Percentiles rank a stretch among this genome's conserved stretches.
phyloP scores from a whole-genome alignment of 2,329 filamentous ascomycete species.

The Parascedosporium putredinis region DNA sequence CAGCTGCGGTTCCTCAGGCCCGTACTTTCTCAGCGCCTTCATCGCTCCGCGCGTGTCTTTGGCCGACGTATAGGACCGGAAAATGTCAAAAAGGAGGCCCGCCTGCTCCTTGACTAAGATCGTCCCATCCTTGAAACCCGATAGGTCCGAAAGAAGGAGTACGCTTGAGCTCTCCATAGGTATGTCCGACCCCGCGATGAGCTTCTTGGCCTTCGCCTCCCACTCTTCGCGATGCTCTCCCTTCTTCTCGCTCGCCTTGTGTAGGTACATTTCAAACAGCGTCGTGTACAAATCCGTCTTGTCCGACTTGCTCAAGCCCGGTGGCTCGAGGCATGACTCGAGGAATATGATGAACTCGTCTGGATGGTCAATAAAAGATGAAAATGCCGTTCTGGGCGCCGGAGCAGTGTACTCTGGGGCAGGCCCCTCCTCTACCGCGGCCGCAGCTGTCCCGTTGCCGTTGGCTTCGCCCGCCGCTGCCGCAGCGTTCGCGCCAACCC shows the following conservation, averaged over 20 bases:
- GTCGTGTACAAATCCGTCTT: slow-evolving; percentile 86
- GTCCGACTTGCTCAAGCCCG: slow-evolving; percentile 61
- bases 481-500: slow-evolving; percentile 44
- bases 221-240: slow-evolving; percentile 64
- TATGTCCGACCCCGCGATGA: slow-evolving; percentile 71
- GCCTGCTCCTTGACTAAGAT: slow-evolving; percentile 90
- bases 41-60: slow-evolving; percentile 88
- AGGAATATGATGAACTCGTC: slow-evolving; percentile 87
- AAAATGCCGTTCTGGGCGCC: slow-evolving; percentile 81
- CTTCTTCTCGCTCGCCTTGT: slow-evolving; percentile 70
- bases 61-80: slow-evolving; percentile 86
- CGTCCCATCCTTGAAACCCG: slow-evolving; percentile 81
- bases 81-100: slow-evolving; percentile 86
- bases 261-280: slow-evolving; percentile 94
- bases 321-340: slow-evolving; percentile 71
- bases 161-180: slow-evolving; percentile 94
- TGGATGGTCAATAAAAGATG: slow-evolving; percentile 89
- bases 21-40: slow-evolving; percentile 83
- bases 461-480: slow-evolving; percentile 37
- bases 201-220: slow-evolving; percentile 81
- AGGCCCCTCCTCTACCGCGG: slow-evolving; percentile 36
- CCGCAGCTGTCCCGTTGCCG: slow-evolving; percentile 37
- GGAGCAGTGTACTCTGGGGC: slow-evolving; percentile 62
- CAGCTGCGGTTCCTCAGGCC: slow-evolving; percentile 77
- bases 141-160: slow-evolving; percentile 81